Evolutionary conservation across 192 early-diverging fungal species (phyloP).

Genomic region (Obelidium mucronatum): DNA sequence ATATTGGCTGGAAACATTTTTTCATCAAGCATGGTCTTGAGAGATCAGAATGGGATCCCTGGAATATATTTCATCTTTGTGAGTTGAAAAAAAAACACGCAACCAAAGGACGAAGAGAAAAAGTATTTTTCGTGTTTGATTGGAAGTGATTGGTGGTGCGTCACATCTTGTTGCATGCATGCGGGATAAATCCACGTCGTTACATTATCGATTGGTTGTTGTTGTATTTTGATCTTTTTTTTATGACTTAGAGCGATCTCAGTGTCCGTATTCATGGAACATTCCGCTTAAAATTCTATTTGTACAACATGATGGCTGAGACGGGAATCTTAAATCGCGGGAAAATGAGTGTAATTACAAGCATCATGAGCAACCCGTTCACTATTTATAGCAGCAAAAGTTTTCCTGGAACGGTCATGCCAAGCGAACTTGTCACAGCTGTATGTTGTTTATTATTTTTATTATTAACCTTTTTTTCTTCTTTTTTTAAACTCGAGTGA

Average conservation of each 20-base stretch:
- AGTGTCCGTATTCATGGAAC: slow-evolving; percentile 30
- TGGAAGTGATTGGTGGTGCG: too few relatives aligned
- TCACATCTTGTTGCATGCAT: too few relatives aligned
- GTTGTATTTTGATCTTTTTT: too few relatives aligned
- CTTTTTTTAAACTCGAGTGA: too few relatives aligned
- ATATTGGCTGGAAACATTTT: slow-evolving; percentile 29
- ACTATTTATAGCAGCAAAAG: slow-evolving; percentile 33
- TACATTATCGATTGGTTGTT: too few relatives aligned
- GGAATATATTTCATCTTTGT: slow-evolving; percentile 29
- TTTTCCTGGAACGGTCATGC: slow-evolving; percentile 24
- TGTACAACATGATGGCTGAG: slow-evolving; percentile 28
- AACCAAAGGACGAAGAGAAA: too few relatives aligned
- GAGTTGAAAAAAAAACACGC: neutral
- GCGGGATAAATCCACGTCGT: too few relatives aligned
- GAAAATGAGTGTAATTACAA: slow-evolving; percentile 22
- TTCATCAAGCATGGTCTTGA: slow-evolving; percentile 19
- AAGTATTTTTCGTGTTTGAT: too few relatives aligned
- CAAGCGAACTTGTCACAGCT: slow-evolving; percentile 23
- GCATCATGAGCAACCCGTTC: slow-evolving; percentile 30
- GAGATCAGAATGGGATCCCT: slow-evolving; percentile 23
- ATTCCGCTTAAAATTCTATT: slow-evolving; percentile 26
- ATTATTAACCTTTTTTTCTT: neutral
- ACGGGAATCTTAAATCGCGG: slow-evolving; percentile 17
- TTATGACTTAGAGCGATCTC: slow-evolving; percentile 15
- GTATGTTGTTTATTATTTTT: neutral